These are phyloP conservation scores for Plasmodium gonderi DNA, from an alignment of 169 alveolate species.

Conservation along the genomic window DNA sequence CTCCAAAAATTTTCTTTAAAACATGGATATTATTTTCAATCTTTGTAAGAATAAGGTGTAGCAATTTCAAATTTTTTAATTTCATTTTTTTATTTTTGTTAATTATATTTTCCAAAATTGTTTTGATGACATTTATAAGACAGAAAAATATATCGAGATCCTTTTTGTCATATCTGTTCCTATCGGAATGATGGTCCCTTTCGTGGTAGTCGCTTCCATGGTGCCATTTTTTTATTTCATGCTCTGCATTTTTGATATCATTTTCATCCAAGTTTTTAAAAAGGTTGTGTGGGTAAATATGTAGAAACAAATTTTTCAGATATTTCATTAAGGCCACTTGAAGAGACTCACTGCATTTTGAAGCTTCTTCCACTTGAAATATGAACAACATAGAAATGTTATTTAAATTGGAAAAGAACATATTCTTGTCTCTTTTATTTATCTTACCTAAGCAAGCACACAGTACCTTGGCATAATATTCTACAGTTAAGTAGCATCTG, in stretches of 20 bases:
- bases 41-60: slow-evolving; percentile 12
- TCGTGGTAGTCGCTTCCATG: neutral
- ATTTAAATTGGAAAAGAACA: slow-evolving; percentile 17
- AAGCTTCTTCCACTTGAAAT: neutral
- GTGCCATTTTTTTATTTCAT: neutral
- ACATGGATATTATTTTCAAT: neutral
- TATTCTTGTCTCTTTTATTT: neutral
- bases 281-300: neutral
- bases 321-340: slow-evolving; percentile 5
- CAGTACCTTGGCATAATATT: slow-evolving; percentile 2
- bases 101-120: slow-evolving; percentile 7
- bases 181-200: no score
- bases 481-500: slow-evolving; percentile 17
- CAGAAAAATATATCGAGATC: slow-evolving; percentile 23
- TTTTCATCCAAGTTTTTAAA: neutral
- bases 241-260: neutral
- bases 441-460: neutral
- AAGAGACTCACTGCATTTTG: neutral
- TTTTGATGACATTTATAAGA: slow-evolving; percentile 7
- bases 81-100: slow-evolving; percentile 50
- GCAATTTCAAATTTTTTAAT: slow-evolving; percentile 20
- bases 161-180: neutral
- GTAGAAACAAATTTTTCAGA: neutral
- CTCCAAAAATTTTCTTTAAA: slow-evolving; percentile 17
- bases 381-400: slow-evolving; percentile 10